Percentiles rank a stretch among this genome's conserved stretches.
Evolutionary conservation across 345 rosid species (phyloP).

Genomic region (Limnanthes douglasii): DNA sequence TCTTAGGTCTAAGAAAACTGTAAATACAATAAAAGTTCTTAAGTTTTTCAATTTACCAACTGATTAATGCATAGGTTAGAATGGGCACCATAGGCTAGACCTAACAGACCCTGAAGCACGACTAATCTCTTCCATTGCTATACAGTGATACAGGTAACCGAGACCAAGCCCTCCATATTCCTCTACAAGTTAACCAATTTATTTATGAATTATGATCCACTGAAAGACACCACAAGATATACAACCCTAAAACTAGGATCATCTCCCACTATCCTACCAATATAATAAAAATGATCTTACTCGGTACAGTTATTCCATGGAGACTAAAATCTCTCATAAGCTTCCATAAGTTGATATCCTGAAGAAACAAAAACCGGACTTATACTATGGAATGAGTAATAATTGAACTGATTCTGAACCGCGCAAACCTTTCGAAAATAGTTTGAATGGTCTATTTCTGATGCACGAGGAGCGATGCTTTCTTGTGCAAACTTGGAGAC

Average conservation of each 20-base stretch:
- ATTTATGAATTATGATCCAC: not conserved
- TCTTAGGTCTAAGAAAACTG: too few species aligned
- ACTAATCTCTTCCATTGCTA: slow-evolving; percentile 88
- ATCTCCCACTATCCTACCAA: not conserved
- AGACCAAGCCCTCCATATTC: slow-evolving; percentile 96
- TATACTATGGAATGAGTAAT: not conserved
- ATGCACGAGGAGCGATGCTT: slow-evolving; percentile 61
- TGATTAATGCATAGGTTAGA: slow-evolving; percentile 93
- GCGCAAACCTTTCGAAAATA: slow-evolving; percentile 59
- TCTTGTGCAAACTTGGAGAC: slow-evolving; percentile 73
- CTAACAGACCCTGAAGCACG: slow-evolving; percentile 91
- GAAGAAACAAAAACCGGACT: slow-evolving; percentile 2
- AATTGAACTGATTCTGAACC: not conserved
- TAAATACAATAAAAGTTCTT: too few species aligned
- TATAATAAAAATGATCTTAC: slow-evolving; percentile 13
- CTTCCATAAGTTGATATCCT: slow-evolving; percentile 92
- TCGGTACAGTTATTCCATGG: slow-evolving; percentile 88
- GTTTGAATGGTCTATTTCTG: slow-evolving; percentile 57
- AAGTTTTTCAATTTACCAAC: slow-evolving; percentile 33
- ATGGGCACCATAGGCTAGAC: slow-evolving; percentile 85
- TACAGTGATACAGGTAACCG: slow-evolving; percentile 85
- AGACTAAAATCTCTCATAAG: slow-evolving; percentile 92
- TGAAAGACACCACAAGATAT: not conserved
- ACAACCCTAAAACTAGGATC: not conserved
- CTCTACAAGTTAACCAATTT: slow-evolving; percentile 26